These are phyloP conservation scores for Diaporthe sp. DNA, from an alignment of 2,329 filamentous ascomycete genomes.

Conservation along the genomic window DNA sequence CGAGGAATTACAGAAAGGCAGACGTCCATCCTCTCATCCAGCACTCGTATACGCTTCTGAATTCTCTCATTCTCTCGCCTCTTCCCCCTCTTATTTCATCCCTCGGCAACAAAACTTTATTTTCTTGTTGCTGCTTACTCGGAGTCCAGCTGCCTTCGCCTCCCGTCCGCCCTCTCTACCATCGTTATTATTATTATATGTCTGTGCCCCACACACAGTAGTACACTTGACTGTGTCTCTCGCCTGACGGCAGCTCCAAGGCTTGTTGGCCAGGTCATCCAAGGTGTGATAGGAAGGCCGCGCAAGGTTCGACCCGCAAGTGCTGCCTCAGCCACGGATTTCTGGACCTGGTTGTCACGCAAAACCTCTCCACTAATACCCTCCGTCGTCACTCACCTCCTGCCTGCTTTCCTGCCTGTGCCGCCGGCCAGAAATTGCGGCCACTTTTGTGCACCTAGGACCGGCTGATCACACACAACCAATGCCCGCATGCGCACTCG, in stretches of 20 bases:
- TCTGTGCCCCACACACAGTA: slow-evolving; percentile 27
- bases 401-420: slow-evolving; percentile 23
- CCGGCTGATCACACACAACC: slow-evolving; percentile 23
- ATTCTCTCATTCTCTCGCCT: slow-evolving; percentile 27
- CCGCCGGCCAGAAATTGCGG: slow-evolving; percentile 28
- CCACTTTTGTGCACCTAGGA: slow-evolving; percentile 33
- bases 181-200: background rate
- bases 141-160: background rate
- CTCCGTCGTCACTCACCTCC: slow-evolving; percentile 21
- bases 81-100: background rate
- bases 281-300: slow-evolving; percentile 9
- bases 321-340: slow-evolving; percentile 24
- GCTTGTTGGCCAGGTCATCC: background rate
- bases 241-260: slow-evolving; percentile 1
- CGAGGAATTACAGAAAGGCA: slow-evolving; percentile 17
- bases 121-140: slow-evolving; percentile 9
- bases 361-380: slow-evolving; percentile 8
- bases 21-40: slow-evolving; percentile 23
- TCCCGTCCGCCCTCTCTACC: background rate
- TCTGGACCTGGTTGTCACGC: slow-evolving; percentile 24
- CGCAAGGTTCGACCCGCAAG: slow-evolving; percentile 16
- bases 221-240: slow-evolving; percentile 8
- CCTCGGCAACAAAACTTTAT: slow-evolving; percentile 18
- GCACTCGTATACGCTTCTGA: background rate
- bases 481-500: slow-evolving; percentile 39